These are phyloP conservation scores for Tricholomella constricta DNA, from an alignment of 768 basidiomycete species.

Conservation along the genomic window DNA sequence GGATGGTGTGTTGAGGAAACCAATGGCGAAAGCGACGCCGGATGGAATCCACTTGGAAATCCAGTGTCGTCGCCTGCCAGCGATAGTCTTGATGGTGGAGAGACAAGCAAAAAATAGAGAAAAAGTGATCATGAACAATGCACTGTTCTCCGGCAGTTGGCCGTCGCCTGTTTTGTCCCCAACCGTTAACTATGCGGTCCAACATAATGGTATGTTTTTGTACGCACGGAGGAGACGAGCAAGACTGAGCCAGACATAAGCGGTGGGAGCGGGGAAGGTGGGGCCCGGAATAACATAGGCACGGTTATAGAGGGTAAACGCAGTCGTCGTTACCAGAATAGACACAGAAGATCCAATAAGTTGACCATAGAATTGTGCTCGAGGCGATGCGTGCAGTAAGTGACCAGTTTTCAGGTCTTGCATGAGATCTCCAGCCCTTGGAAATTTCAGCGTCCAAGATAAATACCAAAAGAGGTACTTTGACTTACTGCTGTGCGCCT, in stretches of 20 bases:
- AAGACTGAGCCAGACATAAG: conserved; percentile 88
- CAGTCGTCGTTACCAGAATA: conserved; percentile 86
- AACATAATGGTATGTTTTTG: background rate
- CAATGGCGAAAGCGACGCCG: conserved; percentile 93
- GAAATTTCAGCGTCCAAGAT: conserved; percentile 6
- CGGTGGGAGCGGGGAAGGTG: conserved; percentile 94
- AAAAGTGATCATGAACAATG: conserved; percentile 78
- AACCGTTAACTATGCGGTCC: conserved; percentile 12
- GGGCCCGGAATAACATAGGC: conserved; percentile 91
- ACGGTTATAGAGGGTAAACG: conserved; percentile 82
- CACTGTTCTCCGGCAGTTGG: conserved; percentile 74
- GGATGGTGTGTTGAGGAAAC: conserved; percentile 93
- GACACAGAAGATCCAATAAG: conserved; percentile 88
- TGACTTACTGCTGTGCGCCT: conserved; percentile 82
- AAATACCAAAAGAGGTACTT: background rate
- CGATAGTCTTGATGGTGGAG: conserved; percentile 67
- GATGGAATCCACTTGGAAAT: conserved; percentile 86
- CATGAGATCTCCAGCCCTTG: conserved; percentile 95
- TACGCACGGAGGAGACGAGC: conserved; percentile 73
- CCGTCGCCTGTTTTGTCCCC: conserved; percentile 65
- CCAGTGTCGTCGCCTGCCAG: conserved; percentile 46
- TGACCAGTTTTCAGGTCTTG: conserved; percentile 98
- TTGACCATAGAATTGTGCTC: conserved; percentile 94
- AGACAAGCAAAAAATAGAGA: conserved; percentile 69
- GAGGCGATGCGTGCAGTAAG: conserved; percentile 86